Conservation (phyloP, 495 filamentous ascomycete genomes). For the Aspergillus bridgeri region DNA sequence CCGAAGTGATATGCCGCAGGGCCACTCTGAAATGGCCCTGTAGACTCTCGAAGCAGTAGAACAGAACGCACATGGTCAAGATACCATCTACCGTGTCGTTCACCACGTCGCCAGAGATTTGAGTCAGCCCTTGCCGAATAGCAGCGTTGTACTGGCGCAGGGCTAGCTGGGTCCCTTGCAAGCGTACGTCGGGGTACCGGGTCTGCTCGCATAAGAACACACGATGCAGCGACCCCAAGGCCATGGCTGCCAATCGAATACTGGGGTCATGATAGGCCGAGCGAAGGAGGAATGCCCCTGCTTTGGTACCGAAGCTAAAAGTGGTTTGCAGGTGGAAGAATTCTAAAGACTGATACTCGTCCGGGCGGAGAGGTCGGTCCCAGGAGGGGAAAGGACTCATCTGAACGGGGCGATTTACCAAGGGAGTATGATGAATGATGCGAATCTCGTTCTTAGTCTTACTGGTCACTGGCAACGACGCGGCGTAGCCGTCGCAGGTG, state of each 20-base stretch:
- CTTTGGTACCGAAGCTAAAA: constrained; percentile 53
- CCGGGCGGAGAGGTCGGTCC: constrained; percentile 5
- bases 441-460: constrained; percentile 2
- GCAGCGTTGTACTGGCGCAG: constrained; percentile 54
- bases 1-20: constrained; percentile 45
- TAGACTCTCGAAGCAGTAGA: constrained; percentile 54
- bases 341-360: constrained; percentile 55
- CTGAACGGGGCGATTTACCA: constrained; percentile 11
- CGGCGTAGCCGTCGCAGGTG: constrained; percentile 34
- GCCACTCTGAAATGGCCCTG: constrained; percentile 44
- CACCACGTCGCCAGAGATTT: background rate
- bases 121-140: constrained; percentile 29
- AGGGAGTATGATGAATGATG: constrained; percentile 18
- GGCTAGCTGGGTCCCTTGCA: constrained; percentile 28
- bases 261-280: constrained; percentile 57
- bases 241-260: constrained; percentile 59
- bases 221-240: constrained; percentile 60
- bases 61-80: constrained; percentile 54
- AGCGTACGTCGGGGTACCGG: background rate
- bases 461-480: background rate
- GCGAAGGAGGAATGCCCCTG: constrained; percentile 48
- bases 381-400: constrained; percentile 14
- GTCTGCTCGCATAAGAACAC: constrained; percentile 40
- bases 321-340: constrained; percentile 58
- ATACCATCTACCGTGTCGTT: constrained; percentile 25